These are phyloP conservation scores for Penicillium sp. DNA, from an alignment of 2,329 filamentous ascomycete genomes.

Conservation along the genomic window DNA sequence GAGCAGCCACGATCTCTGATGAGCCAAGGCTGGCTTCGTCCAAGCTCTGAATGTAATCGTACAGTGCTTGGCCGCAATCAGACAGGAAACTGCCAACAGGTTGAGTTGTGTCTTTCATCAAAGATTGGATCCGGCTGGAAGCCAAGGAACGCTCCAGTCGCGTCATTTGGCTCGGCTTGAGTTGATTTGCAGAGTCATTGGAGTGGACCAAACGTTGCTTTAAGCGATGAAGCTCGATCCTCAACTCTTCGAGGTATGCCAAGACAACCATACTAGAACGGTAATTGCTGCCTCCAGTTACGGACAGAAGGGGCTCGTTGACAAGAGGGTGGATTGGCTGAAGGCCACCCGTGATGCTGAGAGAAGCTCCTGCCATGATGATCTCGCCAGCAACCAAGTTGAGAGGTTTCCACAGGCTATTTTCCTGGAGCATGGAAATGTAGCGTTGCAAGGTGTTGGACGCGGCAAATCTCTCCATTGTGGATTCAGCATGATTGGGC, in stretches of 20 bases:
- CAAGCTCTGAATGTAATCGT: constrained; percentile 42
- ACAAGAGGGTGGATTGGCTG: constrained; percentile 49
- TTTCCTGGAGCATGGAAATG: constrained; percentile 40
- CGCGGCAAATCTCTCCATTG: constrained; percentile 18
- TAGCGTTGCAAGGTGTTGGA: constrained; percentile 40
- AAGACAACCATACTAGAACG: constrained; percentile 35
- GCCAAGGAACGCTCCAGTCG: constrained; percentile 50
- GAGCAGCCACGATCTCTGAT: constrained; percentile 33
- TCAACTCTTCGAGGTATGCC: constrained; percentile 47
- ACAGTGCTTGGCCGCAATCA: constrained; percentile 45
- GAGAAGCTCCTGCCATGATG: constrained; percentile 33
- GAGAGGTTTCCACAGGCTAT: constrained; percentile 38
- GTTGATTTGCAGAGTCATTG: constrained; percentile 39
- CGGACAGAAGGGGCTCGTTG: constrained; percentile 46
- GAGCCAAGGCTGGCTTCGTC: constrained; percentile 35
- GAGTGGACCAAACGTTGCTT: constrained; percentile 42
- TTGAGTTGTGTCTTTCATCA: constrained; percentile 52
- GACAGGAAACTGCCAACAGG: constrained; percentile 47
- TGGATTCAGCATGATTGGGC: constrained; percentile 22
- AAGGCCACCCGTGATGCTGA: constrained; percentile 34
- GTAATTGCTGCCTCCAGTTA: constrained; percentile 32
- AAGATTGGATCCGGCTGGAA: constrained; percentile 45
- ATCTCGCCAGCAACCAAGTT: constrained; percentile 30
- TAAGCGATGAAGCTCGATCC: constrained; percentile 44
- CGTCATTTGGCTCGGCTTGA: constrained; percentile 52